These are phyloP conservation scores for Sophora flavescens DNA, from an alignment of 306 rosid genomes.

Conservation along the genomic window DNA sequence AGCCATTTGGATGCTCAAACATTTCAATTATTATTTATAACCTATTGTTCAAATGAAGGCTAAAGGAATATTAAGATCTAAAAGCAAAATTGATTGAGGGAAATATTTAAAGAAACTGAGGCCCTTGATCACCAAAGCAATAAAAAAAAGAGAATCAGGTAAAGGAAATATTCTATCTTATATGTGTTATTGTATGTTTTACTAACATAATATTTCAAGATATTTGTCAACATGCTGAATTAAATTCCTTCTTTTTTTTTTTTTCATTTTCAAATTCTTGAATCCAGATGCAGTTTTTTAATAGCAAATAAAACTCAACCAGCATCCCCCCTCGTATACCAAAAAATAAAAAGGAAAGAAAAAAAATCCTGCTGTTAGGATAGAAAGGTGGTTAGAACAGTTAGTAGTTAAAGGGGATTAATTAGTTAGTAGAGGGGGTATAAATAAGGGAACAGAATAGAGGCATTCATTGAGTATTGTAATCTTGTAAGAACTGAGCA, in stretches of 20 bases:
- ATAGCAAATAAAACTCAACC: conserved; percentile 15
- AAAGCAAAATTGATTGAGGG: not conserved
- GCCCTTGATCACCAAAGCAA: conserved; percentile 12
- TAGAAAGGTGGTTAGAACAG: too few species aligned
- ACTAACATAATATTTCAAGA: not conserved
- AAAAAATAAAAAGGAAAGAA: not conserved
- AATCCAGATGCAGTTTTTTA: not conserved
- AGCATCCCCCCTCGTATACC: not conserved
- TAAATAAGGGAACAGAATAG: too few species aligned
- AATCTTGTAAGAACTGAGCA: too few species aligned
- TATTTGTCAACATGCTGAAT: conserved; percentile 21
- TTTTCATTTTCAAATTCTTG: conserved; percentile 9
- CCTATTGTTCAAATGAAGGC: conserved; percentile 27
- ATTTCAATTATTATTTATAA: not conserved
- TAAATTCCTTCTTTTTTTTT: not conserved
- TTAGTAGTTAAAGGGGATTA: too few species aligned
- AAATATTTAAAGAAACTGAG: not conserved
- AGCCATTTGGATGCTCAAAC: conserved; percentile 14
- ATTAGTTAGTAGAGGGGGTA: too few species aligned
- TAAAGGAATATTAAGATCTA: conserved; percentile 26
- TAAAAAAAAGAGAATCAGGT: not conserved
- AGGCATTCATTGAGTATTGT: too few species aligned
- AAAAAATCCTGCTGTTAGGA: too few species aligned
- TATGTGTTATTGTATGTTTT: conserved; percentile 15
- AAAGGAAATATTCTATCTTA: conserved; percentile 10